Base-by-base conservation (phyloP, 2,329 filamentous ascomycete species). In the Ophiostoma ulmi region DNA sequence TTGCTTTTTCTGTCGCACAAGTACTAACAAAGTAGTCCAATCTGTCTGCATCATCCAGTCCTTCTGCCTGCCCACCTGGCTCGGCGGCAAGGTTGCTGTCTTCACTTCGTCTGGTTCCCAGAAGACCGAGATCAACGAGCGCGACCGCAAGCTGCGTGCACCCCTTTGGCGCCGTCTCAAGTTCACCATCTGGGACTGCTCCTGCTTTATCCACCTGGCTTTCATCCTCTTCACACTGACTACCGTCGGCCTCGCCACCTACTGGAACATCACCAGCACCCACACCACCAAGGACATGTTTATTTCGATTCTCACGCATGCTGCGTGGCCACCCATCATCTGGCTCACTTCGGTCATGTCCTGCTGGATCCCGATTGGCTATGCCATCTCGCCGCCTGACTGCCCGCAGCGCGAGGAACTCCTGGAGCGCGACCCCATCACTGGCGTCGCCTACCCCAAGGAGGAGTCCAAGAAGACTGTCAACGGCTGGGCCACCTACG, bases 61-160 rank as follows among this genome's bases (percentile, higher is more conserved):
- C 1, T 88, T 88, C 75, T 74, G 88, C n/a, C 80, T 88, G 3
- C 86, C 86, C n/a, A 82, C 76, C 1, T 88, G 86, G 86, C 83
- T 89, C n/a, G 87, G 87, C 14, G 87, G 86, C 26, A 81, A 85
- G 75, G 78, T 82, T 0, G 83, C 86, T 76, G 85, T 84, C 41
- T 89, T 89, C 80, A 86, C 86, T 74, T 83, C 87, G 0, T 87
- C 87, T 0, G 87, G 87, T 5, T 87, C 85, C 5, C 79, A 88
- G 11, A 79, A 81, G 39, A 85, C 84, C 1, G 81, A 82, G 0
- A 79, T 89, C 58, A 85, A 88, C 72, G 87, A 90, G 78, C 85
- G 87, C 48, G 83, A 87, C 74, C 78, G 82, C 8, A 82, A 83
- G 71, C 83, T 89, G 76, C 80, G 82, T 71, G 80, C 81, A 13